Conservation (phyloP, 148 eudicot species). For the Rhododendron molle region DNA sequence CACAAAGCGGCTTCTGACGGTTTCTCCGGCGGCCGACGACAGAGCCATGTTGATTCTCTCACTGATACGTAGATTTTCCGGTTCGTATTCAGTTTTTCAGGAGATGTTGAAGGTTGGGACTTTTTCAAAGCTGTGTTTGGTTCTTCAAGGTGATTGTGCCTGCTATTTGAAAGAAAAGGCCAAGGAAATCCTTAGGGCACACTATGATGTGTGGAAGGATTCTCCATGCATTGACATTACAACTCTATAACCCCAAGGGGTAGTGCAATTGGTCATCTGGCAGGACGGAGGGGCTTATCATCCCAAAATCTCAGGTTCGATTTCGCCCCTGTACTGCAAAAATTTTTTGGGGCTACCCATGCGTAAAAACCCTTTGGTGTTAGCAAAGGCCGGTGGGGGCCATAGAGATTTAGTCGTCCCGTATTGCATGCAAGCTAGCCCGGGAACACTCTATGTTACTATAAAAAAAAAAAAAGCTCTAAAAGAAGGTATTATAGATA, state of each 20-base stretch:
- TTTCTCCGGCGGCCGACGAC: slow-evolving; percentile 35
- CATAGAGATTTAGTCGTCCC: too few species aligned
- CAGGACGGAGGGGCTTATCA: too few species aligned
- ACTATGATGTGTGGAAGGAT: slow-evolving; percentile 33
- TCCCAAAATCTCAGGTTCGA: too few species aligned
- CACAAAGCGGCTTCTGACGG: slow-evolving; percentile 29
- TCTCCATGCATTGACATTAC: slow-evolving; percentile 35
- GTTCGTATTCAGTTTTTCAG: slow-evolving; percentile 24
- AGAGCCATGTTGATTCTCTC: slow-evolving; percentile 30
- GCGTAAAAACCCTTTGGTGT: too few species aligned
- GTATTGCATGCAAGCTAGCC: fast-evolving
- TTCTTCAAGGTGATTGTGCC: slow-evolving; percentile 28
- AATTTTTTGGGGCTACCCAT: too few species aligned
- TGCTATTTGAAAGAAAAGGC: slow-evolving; percentile 34
- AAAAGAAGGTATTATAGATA: neutral
- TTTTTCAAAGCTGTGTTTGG: slow-evolving; percentile 33
- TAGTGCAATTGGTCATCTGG: too few species aligned
- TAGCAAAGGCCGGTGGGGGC: too few species aligned
- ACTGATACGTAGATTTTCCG: slow-evolving; percentile 27
- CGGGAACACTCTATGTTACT: too few species aligned
- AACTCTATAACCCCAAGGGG: neutral
- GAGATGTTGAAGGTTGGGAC: slow-evolving; percentile 47
- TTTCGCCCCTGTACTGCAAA: too few species aligned
- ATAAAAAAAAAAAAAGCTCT: neutral
- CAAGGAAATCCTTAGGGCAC: slow-evolving; percentile 32